A percentile compares a stretch with the other conserved stretches of the same genome.
phyloP scores from a whole-genome alignment of 2,329 filamentous ascomycete species.

The Thielaviopsis populi region DNA sequence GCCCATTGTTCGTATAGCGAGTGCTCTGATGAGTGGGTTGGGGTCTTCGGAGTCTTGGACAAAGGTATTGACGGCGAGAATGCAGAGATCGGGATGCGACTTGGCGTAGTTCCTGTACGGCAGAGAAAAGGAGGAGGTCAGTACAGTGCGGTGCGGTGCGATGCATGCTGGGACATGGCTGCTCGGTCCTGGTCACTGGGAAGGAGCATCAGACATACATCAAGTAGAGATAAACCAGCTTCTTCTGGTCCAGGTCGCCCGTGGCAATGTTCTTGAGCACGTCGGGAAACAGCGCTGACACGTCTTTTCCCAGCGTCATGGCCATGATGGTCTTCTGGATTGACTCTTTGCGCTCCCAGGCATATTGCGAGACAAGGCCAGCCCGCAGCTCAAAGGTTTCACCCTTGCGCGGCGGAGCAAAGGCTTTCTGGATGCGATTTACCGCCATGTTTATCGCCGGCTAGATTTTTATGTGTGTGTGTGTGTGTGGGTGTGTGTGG shows the following conservation, averaged over 20 bases:
- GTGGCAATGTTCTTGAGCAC: slow-evolving; percentile 99
- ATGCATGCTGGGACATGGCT: not conserved
- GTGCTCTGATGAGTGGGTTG: slow-evolving; percentile 83
- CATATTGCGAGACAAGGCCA: slow-evolving; percentile 95
- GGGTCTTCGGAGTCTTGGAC: slow-evolving; percentile 98
- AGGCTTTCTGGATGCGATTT: slow-evolving; percentile 87
- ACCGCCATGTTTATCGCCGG: slow-evolving; percentile 54
- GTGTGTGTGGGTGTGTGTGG: no score
- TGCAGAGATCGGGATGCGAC: slow-evolving; percentile 94
- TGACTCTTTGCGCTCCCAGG: slow-evolving; percentile 95
- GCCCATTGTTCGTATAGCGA: slow-evolving; percentile 96
- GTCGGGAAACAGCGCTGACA: slow-evolving; percentile 91
- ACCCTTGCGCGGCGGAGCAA: slow-evolving; percentile 84
- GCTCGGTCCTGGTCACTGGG: not conserved
- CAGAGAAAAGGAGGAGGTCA: not conserved
- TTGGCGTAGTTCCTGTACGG: slow-evolving; percentile 90
- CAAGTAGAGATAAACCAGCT: slow-evolving; percentile 93
- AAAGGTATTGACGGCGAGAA: slow-evolving; percentile 96
- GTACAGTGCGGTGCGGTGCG: not conserved
- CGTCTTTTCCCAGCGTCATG: slow-evolving; percentile 97
- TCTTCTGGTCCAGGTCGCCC: slow-evolving; percentile 90
- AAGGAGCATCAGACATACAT: slow-evolving; percentile 46
- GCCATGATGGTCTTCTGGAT: slow-evolving; percentile 99
- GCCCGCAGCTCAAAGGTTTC: slow-evolving; percentile 96
- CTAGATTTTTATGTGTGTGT: not conserved